Percentiles rank a stretch among this genome's conserved stretches.
phyloP scores from a whole-genome alignment of 2,329 filamentous ascomycete species.

The Colletotrichum sp. region DNA sequence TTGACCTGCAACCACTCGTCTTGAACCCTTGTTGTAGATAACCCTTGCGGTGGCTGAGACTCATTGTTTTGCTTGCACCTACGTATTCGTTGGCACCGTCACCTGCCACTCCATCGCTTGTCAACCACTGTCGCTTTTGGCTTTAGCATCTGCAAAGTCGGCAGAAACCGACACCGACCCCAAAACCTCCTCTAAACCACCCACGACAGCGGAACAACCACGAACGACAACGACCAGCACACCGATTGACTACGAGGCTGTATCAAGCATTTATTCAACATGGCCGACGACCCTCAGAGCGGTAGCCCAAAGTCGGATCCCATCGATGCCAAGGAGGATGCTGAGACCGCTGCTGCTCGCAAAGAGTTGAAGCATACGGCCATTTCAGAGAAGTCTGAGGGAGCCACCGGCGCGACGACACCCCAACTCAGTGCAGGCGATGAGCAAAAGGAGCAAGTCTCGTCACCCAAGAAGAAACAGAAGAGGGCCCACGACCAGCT shows the following conservation, averaged over 20 bases:
- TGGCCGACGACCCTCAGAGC: constrained; percentile 50
- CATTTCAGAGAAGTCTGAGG: constrained; percentile 57
- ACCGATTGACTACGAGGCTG: background rate
- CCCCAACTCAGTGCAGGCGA: constrained; percentile 35
- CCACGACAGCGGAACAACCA: background rate
- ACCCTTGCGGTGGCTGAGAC: background rate
- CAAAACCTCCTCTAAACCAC: background rate
- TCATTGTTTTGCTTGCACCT: background rate
- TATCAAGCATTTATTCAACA: constrained; percentile 28
- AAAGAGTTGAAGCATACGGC: constrained; percentile 69
- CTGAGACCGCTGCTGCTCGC: constrained; percentile 66
- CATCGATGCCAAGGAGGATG: constrained; percentile 57
- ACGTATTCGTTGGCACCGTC: background rate
- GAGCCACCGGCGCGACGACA: constrained; percentile 27
- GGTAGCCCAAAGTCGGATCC: constrained; percentile 43
- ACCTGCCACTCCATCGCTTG: background rate
- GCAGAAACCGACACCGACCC: background rate
- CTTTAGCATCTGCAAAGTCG: background rate
- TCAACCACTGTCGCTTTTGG: background rate
- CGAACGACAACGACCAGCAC: background rate
- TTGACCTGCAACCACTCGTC: background rate
- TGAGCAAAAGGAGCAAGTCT: constrained; percentile 53
- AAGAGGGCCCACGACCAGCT: constrained; percentile 64
- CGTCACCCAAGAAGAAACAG: constrained; percentile 72
- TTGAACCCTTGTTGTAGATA: background rate